Evolutionary conservation across 208 protist species (phyloP), one percentile per base, ranked within the genome.

Genomic region (Trypanosoma melophagium): DNA sequence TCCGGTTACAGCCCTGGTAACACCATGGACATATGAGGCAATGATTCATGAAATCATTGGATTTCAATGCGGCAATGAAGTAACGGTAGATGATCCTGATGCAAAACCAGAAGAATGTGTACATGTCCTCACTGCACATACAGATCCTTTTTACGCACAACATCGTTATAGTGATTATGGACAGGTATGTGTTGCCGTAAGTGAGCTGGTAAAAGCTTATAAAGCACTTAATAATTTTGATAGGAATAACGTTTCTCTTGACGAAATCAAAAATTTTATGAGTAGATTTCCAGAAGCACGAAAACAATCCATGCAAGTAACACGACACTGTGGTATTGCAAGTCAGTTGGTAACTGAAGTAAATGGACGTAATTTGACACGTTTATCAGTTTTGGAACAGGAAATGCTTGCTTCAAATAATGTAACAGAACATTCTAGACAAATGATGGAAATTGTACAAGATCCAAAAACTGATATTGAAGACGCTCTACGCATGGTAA

Each of bases 11-110:
- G 98, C 98, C 45, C 81, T 99, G 49, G 84, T 99, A 24, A 97
- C 87, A 63, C 97, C 98, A 69, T 99, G 98, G 98, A 99, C 98
- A 16, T 99, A 99, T 81, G 97, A 99, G 81, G 96, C 98, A 10
- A 99, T 99, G 98, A 92, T 99, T 52, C 96, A 99, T 76, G 98
- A 99, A 77, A 79, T 98, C 42, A 77, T 99, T 24, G 92, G 92
- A 25, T 98, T 99, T 58, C 67, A 93, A 41, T 93, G 97, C 57
- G 98, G 98, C 21, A 88, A 96, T 63, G 89, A 95, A 70, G 79
- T 96, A 5, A 82, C 80, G 7, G 74, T 96, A 47, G 82, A 96
- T 68, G 84, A 92, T 60, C 77, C 73, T 47, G 81, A 88, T 19
- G 76, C 71, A 47, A 89, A 84, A 65, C 86, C 83, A 21, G 86